Evolutionary conservation across 2,329 filamentous ascomycete species (phyloP).

Genomic region (Aspergillus ochraceoroseus): DNA sequence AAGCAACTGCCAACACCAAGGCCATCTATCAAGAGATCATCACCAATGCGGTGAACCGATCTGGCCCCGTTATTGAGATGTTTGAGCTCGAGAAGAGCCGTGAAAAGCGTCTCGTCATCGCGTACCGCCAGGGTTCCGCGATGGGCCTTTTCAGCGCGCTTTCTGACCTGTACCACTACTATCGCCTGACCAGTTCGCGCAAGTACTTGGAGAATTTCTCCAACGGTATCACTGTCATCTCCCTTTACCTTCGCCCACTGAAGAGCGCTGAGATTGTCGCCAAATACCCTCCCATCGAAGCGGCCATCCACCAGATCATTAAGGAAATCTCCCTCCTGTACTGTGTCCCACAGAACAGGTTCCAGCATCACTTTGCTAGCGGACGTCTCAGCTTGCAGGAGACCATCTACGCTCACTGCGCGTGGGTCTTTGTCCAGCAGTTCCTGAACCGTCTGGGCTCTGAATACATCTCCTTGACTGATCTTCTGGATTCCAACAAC

Average conservation of each 20-base stretch:
- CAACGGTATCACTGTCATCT: constrained; percentile 96
- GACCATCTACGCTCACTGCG: constrained; percentile 93
- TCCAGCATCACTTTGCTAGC: constrained; percentile 81
- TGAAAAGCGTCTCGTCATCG: constrained; percentile 91
- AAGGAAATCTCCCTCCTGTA: constrained; percentile 97
- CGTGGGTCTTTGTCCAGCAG: constrained; percentile 96
- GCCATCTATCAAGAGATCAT: constrained; percentile 94
- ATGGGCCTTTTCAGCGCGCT: constrained; percentile 91
- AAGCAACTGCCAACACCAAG: constrained; percentile 93
- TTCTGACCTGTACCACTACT: constrained; percentile 97
- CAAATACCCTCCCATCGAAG: constrained; percentile 74
- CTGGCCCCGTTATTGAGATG: constrained; percentile 93
- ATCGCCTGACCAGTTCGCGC: constrained; percentile 88
- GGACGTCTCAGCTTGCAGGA: constrained; percentile 89
- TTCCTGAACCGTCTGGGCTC: constrained; percentile 92
- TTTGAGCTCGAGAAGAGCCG: constrained; percentile 88
- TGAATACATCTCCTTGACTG: constrained; percentile 82
- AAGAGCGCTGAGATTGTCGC: constrained; percentile 52
- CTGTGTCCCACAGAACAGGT: constrained; percentile 96
- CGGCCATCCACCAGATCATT: constrained; percentile 96
- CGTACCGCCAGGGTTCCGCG: constrained; percentile 89
- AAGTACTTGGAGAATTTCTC: constrained; percentile 99
- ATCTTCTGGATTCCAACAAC: constrained; percentile 74
- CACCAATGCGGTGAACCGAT: constrained; percentile 72
- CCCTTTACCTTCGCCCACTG: constrained; percentile 80